Evolutionary conservation across 345 rosid species (phyloP), one percentile per base, ranked within the genome.

Genomic region (Salix caprea): DNA sequence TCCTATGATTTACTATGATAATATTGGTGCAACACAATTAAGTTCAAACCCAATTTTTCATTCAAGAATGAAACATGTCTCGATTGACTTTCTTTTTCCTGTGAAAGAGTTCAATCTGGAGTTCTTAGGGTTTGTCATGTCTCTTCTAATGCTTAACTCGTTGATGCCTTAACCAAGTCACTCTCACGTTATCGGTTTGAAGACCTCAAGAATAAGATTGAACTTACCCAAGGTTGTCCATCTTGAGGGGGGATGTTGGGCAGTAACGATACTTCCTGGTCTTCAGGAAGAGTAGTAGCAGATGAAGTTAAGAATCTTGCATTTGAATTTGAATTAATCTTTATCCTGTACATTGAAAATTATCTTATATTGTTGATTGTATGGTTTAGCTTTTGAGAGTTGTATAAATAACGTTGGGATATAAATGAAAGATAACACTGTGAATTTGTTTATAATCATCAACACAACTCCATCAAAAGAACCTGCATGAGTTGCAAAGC

Each of bases 391-490:
- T 30, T 30, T 30, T 30, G 32, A 3, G 32, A 30, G 32, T 30
- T 30, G 32, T 30, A 30, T 30, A 30, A 30, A 3, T 30, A 30
- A 30, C 0, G 0, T 30, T 30, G 32, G 32, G 4, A 30, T 30
- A 0, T 30, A 30, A 30, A 30, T 30, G 32, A 30, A 30, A 30
- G 32, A 30, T 30, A 30, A 30, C 32, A 30, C 4, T 30, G 32
- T 30, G 32, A 30, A 30, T 0, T 30, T 30, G 32, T 30, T 30
- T 30, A 30, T 30, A 30, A 11, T 83, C 97, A 74, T 84, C 97
- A 37, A 75, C 83, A 56, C 94, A 90, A 48, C 67, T 88, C 70
- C 86, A 84, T 73, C 90, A 83, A 76, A 87, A 86, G 61, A 88
- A 87, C 73, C 34, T 85, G 56, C 92, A 82, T 48, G 92, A 88